Percentiles rank a stretch among this genome's conserved stretches.
Conservation (phyloP, 805 yeast species). For the Metschnikowia lachancei region DNA sequence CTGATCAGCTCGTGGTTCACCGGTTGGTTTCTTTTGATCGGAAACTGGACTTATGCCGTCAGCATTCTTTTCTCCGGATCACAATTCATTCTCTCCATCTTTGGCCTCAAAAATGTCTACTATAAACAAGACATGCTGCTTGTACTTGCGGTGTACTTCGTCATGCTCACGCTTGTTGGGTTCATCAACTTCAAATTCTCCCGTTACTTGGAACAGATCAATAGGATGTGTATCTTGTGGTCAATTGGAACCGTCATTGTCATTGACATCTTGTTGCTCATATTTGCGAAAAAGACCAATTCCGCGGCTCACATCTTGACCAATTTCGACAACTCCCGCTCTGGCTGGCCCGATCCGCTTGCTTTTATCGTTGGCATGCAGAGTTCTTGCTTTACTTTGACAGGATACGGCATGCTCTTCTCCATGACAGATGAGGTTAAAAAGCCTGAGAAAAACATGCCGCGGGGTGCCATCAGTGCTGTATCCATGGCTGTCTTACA, state of each 20-base stretch:
- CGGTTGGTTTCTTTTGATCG: conserved; percentile 72
- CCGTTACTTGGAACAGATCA: conserved; percentile 58
- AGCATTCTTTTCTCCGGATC: conserved; percentile 75
- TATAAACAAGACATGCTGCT: conserved; percentile 55
- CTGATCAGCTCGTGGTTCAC: conserved; percentile 68
- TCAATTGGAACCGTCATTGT: conserved; percentile 66
- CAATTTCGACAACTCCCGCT: conserved; percentile 64
- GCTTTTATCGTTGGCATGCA: conserved; percentile 78
- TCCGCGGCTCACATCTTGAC: conserved; percentile 59
- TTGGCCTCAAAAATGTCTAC: conserved; percentile 58
- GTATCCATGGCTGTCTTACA: conserved; percentile 63
- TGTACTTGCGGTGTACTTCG: conserved; percentile 55
- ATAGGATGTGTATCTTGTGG: conserved; percentile 71
- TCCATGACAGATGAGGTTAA: conserved; percentile 82
- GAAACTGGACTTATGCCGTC: conserved; percentile 75
- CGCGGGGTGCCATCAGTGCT: conserved; percentile 67
- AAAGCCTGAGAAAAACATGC: conserved; percentile 69
- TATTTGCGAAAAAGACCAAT: conserved; percentile 58
- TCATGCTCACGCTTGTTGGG: conserved; percentile 58
- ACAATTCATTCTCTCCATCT: conserved; percentile 64
- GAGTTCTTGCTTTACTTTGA: conserved; percentile 73
- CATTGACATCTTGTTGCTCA: conserved; percentile 59
- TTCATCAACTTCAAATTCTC: conserved; percentile 62
- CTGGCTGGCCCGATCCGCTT: conserved; percentile 71
- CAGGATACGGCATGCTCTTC: conserved; percentile 80